Base-by-base conservation (phyloP, 768 basidiomycete species). In the Suillus americanus region DNA sequence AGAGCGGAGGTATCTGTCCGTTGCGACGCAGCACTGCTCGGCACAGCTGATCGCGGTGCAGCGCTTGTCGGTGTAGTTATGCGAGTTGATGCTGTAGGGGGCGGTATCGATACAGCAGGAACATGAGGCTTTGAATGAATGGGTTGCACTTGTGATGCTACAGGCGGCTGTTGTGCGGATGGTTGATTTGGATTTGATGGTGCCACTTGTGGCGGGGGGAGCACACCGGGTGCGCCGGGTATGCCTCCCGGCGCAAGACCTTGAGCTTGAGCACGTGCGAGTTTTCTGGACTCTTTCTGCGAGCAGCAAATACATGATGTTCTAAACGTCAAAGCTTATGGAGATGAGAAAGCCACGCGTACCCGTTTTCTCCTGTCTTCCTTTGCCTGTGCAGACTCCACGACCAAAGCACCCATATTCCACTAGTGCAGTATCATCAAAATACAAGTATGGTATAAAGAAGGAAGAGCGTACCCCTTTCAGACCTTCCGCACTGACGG, bases 361-460 rank as follows among this genome's bases (percentile, higher is more conserved):
- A 90, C 89, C 81, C 89, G 85, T 78, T 85, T 88, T 81, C 87
- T 91, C 73, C 89, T 81, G 77, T 91, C 90, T 75, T 91, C 90
- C 62, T 87, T 79, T 48, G 89, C 90, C 76, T 91, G 90, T 1
- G 88, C 85, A 5, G 89, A 87, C 75, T 90, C 89, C 37, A 83
- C 76, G 4, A 91, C 80, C 28, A 91, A 78, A 9, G 84, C 74
- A 62, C 80, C 82, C 18, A 83, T 77, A 70, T 91, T 91, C 89
- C 90, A 91, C 90, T 91, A 1, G 70, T 35, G 56, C 65, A 59
- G 54, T 64, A 35, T 54, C 53, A 51, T 72, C 59, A 71, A 65
- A 55, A 65, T 59, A 62, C 63, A 41, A 57, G 59, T 60, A 54
- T 43, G 66, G 30, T 50, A 41, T 33, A 30, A 25, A 7, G 68